Base-by-base conservation (phyloP, 2,329 filamentous ascomycete species). In the Colletotrichum gloeosporioides region DNA sequence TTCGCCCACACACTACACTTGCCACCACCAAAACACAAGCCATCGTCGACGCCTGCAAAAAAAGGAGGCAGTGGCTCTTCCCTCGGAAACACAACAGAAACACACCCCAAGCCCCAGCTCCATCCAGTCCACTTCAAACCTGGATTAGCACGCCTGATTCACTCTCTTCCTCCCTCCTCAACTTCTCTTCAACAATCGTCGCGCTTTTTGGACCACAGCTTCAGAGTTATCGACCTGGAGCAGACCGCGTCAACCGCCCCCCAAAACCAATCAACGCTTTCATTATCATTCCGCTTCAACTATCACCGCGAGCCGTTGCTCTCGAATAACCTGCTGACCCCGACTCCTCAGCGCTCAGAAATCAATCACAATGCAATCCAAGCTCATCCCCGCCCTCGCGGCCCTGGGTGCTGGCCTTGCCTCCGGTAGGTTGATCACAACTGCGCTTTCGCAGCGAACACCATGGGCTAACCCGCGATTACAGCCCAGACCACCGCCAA, bases 331-430 rank as follows among this genome's bases (percentile, higher is more conserved):
- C 31, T 36, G 63, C 75, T 77, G 73, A 77, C 75, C 32, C 32
- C 22, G 63, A 75, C 1, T 29, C 12, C 15, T 31, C 57, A 69
- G 76, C 69, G 36, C 36, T 18, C 69, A 68, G 53, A 73, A 49
- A 12, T 65, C 76, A 76, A 80, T 80, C 85, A 89, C 81, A 81
- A 90, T 90, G 88, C 85, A 85, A 83, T 86, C 83, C 85, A 82
- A 85, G 86, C 80, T 72, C 77, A 80, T 89, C 71, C 85, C 88
- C 78, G 88, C 87, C 82, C 80, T 86, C 73, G 81, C 86, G 85
- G 88, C 87, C 67, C 75, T 89, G 64, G 82, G 84, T 70, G 81
- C 82, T 67, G 80, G 84, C 77, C 79, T 88, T 65, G 86, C 84
- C 39, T 86, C 87, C 69, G 88, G 88, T 89, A 82, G 78, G 87